Conservation (phyloP, 768 basidiomycete genomes). For the Naganishia vaughanmartiniae region DNA sequence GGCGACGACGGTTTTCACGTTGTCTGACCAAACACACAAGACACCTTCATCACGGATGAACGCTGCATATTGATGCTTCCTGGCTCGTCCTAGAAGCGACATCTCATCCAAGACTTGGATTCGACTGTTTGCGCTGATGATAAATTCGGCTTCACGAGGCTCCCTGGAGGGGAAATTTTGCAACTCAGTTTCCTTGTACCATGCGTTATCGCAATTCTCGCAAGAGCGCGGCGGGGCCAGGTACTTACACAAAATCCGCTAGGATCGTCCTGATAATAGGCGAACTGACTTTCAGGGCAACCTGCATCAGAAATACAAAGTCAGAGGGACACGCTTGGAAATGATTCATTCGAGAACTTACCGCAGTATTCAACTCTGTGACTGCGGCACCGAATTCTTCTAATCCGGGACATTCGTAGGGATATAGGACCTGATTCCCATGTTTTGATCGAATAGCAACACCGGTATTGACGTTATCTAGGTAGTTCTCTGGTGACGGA, state of each 20-base stretch:
- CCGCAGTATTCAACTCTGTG: neutral
- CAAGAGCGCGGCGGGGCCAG: neutral
- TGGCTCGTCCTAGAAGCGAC: slow-evolving; percentile 68
- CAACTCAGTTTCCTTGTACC: no score
- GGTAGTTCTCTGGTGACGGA: neutral
- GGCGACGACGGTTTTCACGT: slow-evolving; percentile 70
- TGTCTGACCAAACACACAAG: slow-evolving; percentile 81
- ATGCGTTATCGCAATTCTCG: no score
- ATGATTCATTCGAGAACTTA: neutral
- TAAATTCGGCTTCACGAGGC: slow-evolving; percentile 25
- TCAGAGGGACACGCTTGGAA: neutral
- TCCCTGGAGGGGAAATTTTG: neutral
- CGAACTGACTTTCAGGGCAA: neutral
- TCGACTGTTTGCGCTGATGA: slow-evolving; percentile 71
- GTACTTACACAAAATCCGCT: neutral
- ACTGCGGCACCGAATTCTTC: neutral
- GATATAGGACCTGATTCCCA: neutral
- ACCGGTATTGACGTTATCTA: slow-evolving; percentile 2
- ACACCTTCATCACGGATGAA: slow-evolving; percentile 82
- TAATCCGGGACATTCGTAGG: neutral
- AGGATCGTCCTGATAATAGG: neutral
- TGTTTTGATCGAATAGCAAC: neutral
- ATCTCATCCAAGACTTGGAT: slow-evolving; percentile 82
- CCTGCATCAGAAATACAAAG: neutral
- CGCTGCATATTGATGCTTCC: slow-evolving; percentile 87